Evolutionary conservation across 2,329 filamentous ascomycete genomes (phyloP).

Genomic region (Emmonsia crescens): DNA sequence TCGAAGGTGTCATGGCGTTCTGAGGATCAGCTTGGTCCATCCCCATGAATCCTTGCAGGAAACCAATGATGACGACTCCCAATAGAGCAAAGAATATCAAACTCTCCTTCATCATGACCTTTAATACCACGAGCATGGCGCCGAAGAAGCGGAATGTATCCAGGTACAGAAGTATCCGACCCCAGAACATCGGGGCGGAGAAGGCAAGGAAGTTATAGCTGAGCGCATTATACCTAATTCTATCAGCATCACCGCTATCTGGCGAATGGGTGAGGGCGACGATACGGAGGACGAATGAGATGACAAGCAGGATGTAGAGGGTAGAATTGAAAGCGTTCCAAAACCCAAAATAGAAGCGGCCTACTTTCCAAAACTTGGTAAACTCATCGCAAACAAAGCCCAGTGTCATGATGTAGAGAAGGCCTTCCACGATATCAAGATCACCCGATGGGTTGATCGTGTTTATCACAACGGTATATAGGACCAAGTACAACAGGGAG

Average conservation of each 20-base stretch:
- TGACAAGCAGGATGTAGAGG: constrained; percentile 66
- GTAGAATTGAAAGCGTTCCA: constrained; percentile 93
- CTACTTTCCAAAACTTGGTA: constrained; percentile 88
- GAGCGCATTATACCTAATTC: constrained; percentile 60
- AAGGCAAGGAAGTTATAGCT: constrained; percentile 94
- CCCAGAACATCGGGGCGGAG: constrained; percentile 94
- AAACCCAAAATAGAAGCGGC: constrained; percentile 81
- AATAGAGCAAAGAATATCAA: constrained; percentile 94
- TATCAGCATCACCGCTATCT: constrained; percentile 38
- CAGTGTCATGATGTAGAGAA: constrained; percentile 83
- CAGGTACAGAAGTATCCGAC: constrained; percentile 78
- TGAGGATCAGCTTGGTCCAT: constrained; percentile 74
- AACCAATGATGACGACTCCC: constrained; percentile 62
- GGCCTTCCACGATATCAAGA: constrained; percentile 69
- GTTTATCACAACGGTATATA: constrained; percentile 89
- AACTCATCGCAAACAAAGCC: constrained; percentile 84
- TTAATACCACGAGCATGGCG: constrained; percentile 92
- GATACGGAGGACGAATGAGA: constrained; percentile 69
- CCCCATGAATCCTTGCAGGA: constrained; percentile 88
- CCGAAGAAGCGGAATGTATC: constrained; percentile 94
- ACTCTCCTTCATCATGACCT: constrained; percentile 89
- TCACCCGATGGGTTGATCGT: constrained; percentile 79
- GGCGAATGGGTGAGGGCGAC: constrained; percentile 58
- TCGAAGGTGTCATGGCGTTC: constrained; percentile 35
- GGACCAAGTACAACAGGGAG: constrained; percentile 66